These are phyloP conservation scores for Saturnispora silvae DNA, from an alignment of 805 yeast species.

Conservation along the genomic window DNA sequence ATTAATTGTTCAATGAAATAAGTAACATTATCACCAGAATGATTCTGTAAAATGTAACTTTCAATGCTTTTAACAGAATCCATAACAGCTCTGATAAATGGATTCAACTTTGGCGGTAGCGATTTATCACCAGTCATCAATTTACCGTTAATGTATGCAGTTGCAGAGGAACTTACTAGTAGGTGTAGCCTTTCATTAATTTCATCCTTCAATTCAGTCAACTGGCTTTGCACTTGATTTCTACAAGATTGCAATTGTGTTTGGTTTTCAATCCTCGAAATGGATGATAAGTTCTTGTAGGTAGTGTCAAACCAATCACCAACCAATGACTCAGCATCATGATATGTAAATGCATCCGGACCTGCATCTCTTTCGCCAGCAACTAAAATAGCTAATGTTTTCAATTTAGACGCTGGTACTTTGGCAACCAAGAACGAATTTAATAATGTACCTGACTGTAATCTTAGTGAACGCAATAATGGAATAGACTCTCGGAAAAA, in stretches of 20 bases:
- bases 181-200: conserved; percentile 41
- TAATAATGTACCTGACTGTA: conserved; percentile 76
- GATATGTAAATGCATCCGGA: conserved; percentile 80
- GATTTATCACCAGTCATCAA: conserved; percentile 32
- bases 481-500: conserved; percentile 80
- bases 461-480: conserved; percentile 70
- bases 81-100: conserved; percentile 83
- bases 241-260: conserved; percentile 73
- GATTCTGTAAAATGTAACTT: conserved; percentile 49
- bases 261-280: conserved; percentile 58
- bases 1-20: conserved; percentile 51
- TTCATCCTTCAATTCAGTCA: conserved; percentile 54
- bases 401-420: conserved; percentile 58
- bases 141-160: conserved; percentile 34
- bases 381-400: conserved; percentile 78
- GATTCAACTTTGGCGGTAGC: conserved; percentile 82
- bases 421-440: conserved; percentile 70
- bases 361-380: conserved; percentile 94
- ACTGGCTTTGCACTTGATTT: conserved; percentile 52
- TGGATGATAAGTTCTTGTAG: conserved; percentile 50
- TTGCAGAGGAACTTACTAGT: conserved; percentile 65
- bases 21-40: conserved; percentile 64
- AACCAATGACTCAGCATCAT: conserved; percentile 60
- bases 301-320: conserved; percentile 57
- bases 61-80: conserved; percentile 79